phyloP scores from a whole-genome alignment of 768 basidiomycete genomes.

The Lactarius sp. region DNA sequence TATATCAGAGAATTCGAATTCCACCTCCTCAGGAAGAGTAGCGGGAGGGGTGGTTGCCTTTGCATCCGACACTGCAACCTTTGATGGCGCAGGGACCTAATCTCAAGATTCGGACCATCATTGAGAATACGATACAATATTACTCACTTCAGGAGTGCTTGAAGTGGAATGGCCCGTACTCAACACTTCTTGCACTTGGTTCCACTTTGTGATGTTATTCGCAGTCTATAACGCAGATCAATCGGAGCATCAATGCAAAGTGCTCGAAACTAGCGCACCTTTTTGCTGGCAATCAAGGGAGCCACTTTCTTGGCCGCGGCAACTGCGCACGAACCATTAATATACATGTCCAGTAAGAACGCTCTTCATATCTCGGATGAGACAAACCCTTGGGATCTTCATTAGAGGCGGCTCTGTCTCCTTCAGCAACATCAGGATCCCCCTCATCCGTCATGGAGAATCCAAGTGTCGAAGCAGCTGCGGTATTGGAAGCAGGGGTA shows the following conservation, averaged over 20 bases:
- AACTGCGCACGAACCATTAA: constrained; percentile 37
- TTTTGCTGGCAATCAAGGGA: constrained; percentile 79
- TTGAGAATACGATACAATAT: neutral
- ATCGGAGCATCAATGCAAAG: neutral
- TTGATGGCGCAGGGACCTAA: constrained; percentile 10
- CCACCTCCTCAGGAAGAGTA: constrained; percentile 46
- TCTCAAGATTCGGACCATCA: constrained; percentile 13
- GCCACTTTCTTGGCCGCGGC: constrained; percentile 64
- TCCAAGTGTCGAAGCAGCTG: constrained; percentile 48
- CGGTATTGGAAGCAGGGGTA: constrained; percentile 29
- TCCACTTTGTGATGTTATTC: constrained; percentile 95
- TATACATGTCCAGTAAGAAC: constrained; percentile 28
- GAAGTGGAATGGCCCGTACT: constrained; percentile 30
- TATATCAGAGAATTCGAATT: constrained; percentile 82
- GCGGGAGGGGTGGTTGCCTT: constrained; percentile 32
- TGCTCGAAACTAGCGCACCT: constrained; percentile 42
- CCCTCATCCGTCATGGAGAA: constrained; percentile 62
- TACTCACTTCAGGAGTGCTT: constrained; percentile 18
- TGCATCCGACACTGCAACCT: constrained; percentile 9
- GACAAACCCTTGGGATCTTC: constrained; percentile 49
- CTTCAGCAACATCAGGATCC: constrained; percentile 40
- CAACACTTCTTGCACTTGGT: constrained; percentile 88
- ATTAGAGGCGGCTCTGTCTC: constrained; percentile 32
- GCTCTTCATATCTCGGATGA: constrained; percentile 29
- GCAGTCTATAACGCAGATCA: constrained; percentile 49